phyloP scores from a whole-genome alignment of 1,139 yeast species.

The Yamadazyma trypodendri region DNA sequence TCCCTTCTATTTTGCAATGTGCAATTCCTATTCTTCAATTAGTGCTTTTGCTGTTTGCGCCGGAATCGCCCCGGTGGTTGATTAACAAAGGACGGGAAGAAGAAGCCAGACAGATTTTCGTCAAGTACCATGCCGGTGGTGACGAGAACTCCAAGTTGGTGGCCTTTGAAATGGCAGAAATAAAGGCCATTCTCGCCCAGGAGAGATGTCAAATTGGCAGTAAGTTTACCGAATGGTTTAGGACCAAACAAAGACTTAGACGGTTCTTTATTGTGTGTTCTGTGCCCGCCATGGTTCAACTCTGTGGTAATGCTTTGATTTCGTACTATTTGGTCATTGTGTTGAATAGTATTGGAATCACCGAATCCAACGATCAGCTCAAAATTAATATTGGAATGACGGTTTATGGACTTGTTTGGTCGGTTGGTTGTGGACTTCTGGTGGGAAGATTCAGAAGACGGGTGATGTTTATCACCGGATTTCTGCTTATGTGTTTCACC shows the following conservation, averaged over 20 bases:
- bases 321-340: constrained; percentile 50
- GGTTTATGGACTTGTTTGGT: constrained; percentile 34
- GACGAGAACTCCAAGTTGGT: constrained; percentile 31
- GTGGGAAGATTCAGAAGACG: constrained; percentile 14
- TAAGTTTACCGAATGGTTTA: constrained; percentile 31
- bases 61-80: constrained; percentile 7
- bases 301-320: constrained; percentile 52
- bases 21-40: constrained; percentile 26
- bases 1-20: constrained; percentile 46
- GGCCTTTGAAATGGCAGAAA: constrained; percentile 46
- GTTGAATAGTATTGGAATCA: constrained; percentile 48
- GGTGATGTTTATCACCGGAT: constrained; percentile 23
- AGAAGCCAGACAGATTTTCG: constrained; percentile 7
- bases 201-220: constrained; percentile 23
- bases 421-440: constrained; percentile 27
- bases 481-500: constrained; percentile 11
- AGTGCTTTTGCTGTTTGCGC: constrained; percentile 19
- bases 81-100: constrained; percentile 6
- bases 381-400: constrained; percentile 34
- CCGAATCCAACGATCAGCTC: constrained; percentile 40
- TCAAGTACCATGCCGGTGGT: constrained; percentile 41
- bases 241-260: constrained; percentile 22
- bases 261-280: constrained; percentile 39
- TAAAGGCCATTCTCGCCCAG: constrained; percentile 35
- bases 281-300: constrained; percentile 40